These are phyloP conservation scores for Eremothecium coryli DNA, from an alignment of 1,139 yeast genomes.

Conservation along the genomic window DNA sequence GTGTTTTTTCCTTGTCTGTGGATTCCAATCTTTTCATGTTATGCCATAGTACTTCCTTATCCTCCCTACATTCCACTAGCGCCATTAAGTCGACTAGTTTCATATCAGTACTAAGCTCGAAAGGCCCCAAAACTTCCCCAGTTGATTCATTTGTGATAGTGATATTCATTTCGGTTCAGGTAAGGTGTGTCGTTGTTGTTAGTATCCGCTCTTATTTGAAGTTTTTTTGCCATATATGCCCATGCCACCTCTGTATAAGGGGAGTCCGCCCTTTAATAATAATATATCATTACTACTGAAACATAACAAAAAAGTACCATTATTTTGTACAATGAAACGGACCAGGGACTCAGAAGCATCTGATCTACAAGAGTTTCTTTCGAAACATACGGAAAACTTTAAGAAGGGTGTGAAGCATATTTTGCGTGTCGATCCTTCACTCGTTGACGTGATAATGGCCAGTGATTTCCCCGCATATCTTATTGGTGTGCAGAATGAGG, in stretches of 20 bases:
- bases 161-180: slow-evolving; percentile 19
- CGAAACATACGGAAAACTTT: slow-evolving; percentile 39
- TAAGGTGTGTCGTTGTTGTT: too few species aligned
- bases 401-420: slow-evolving; percentile 37
- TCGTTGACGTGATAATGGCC: slow-evolving; percentile 30
- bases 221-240: too few species aligned
- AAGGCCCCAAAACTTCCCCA: slow-evolving; percentile 26
- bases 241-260: too few species aligned
- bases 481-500: slow-evolving; percentile 12
- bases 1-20: slow-evolving; percentile 28
- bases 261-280: too few species aligned
- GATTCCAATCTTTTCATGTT: slow-evolving; percentile 39
- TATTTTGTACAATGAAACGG: too few species aligned
- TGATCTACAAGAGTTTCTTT: slow-evolving; percentile 34
- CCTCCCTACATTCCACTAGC: slow-evolving; percentile 45
- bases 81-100: slow-evolving; percentile 63
- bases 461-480: slow-evolving; percentile 24
- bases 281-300: too few species aligned
- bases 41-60: slow-evolving; percentile 40
- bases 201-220: too few species aligned
- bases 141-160: slow-evolving; percentile 26
- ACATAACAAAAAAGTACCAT: too few species aligned
- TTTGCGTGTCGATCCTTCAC: slow-evolving; percentile 37
- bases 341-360: too few species aligned
- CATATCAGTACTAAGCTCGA: slow-evolving; percentile 48